These are phyloP conservation scores for Xanthoconium purpureum DNA, from an alignment of 768 basidiomycete species.

Conservation along the genomic window DNA sequence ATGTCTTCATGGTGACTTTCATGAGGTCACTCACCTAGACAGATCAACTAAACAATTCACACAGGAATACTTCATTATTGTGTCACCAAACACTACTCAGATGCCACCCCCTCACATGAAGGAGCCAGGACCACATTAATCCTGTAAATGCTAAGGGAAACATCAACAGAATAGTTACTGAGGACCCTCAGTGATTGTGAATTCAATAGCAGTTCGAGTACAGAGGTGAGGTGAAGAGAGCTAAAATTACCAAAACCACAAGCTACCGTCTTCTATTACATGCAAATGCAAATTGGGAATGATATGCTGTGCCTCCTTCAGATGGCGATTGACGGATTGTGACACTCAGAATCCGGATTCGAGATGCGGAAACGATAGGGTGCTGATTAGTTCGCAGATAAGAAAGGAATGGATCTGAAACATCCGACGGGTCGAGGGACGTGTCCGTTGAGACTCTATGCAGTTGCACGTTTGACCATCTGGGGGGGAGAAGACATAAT, in stretches of 20 bases:
- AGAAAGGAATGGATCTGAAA: slow-evolving; percentile 32
- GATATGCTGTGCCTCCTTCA: slow-evolving; percentile 66
- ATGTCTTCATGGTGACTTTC: no score
- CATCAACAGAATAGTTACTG: no score
- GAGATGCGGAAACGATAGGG: slow-evolving; percentile 10
- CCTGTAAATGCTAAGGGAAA: no score
- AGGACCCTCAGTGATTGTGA: no score
- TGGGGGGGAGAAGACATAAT: slow-evolving; percentile 25
- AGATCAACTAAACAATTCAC: no score
- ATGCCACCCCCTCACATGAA: no score
- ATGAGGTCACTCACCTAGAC: no score
- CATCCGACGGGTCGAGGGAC: slow-evolving; percentile 22
- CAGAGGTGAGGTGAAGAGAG: neutral
- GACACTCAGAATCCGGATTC: slow-evolving; percentile 16
- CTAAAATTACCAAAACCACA: slow-evolving; percentile 29
- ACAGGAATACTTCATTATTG: no score
- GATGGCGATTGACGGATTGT: slow-evolving; percentile 46
- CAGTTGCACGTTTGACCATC: slow-evolving; percentile 81
- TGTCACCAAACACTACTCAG: no score
- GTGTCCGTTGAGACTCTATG: slow-evolving; percentile 41
- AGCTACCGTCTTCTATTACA: slow-evolving; percentile 51
- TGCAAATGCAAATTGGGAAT: slow-evolving; percentile 48
- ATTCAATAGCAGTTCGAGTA: neutral
- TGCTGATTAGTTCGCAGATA: slow-evolving; percentile 43
- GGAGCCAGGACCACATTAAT: no score